Evolutionary conservation across 2,329 filamentous ascomycete species (phyloP), one percentile per base, ranked within the genome.

Genomic region (Fusarium mexicanum): DNA sequence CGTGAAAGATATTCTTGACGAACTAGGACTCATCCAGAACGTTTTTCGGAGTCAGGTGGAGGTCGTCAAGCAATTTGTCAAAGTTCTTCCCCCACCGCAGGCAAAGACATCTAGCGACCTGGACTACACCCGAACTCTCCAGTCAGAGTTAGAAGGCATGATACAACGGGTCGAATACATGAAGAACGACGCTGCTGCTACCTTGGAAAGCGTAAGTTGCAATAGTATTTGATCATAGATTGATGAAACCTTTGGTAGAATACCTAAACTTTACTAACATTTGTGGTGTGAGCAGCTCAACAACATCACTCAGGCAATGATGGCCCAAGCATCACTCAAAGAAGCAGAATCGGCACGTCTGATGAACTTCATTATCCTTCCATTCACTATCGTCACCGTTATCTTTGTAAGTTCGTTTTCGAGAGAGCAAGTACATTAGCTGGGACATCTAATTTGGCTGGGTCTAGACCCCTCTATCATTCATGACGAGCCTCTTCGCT

Each of bases 31-130:
- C 0, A 48, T 48, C 4, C 13, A 2, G 0, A 48, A 48, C 0
- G 46, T 48, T 0, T 48, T 33, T 6, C 0, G 0, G 0, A 29
- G 29, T 0, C 46, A 31, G 6, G 4, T 33, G 20, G 0, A 48
- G 0, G 46, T 48, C 17, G 9, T 48, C 2, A 12, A n/a, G 20
- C 26, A 48, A 17, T 33, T 48, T 11, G 0, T 13, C 26, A 48
- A 16, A 4, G 20, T 48, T 3, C 26, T 48, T 14, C 0, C 17
- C 0, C n/a, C 44, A 5, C 44, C 0, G 0, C 41, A 24, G 9
- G 0, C n/a, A 24, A 44, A 44, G 41, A 41, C 38, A 8, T 2
- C 38, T 0, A 3, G 1, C 6, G 41, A 44, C 9, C 1, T 9
- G 41, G n/a, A 44, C 0, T 44, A 44, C 1, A 17, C 17, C 1